Evolutionary conservation across 306 rosid genomes (phyloP).

Genomic region (Heteromeles arbutifolia): DNA sequence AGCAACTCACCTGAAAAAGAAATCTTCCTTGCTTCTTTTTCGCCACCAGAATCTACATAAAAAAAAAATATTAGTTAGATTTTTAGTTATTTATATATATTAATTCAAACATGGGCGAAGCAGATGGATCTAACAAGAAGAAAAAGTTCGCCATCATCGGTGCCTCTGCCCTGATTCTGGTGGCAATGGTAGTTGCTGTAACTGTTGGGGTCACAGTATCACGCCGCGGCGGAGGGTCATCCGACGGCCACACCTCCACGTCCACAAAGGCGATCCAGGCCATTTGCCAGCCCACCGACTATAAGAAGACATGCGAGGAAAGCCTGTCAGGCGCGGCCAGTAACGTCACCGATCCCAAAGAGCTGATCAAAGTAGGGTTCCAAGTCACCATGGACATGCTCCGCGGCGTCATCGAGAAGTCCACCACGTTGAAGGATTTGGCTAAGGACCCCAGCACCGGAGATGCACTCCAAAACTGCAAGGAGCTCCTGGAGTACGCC

Average conservation of each 20-base stretch:
- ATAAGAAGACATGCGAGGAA: constrained; percentile 41
- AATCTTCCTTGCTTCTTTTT: not conserved
- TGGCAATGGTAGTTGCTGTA: constrained; percentile 52
- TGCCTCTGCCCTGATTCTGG: constrained; percentile 33
- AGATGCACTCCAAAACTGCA: constrained; percentile 51
- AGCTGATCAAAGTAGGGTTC: constrained; percentile 41
- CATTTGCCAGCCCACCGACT: constrained; percentile 54
- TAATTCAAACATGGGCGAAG: constrained; percentile 1
- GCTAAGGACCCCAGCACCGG: constrained; percentile 40
- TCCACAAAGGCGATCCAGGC: constrained; percentile 23
- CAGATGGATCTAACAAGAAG: constrained; percentile 15
- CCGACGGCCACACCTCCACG: not conserved
- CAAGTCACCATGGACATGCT: constrained; percentile 22
- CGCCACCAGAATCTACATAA: not conserved
- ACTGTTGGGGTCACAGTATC: constrained; percentile 30
- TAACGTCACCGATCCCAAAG: constrained; percentile 29
- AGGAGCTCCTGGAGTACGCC: constrained; percentile 48
- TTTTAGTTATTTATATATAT: not conserved
- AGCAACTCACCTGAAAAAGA: not conserved
- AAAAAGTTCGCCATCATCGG: constrained; percentile 38
- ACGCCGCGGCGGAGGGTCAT: not conserved
- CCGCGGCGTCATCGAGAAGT: constrained; percentile 18
- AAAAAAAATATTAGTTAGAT: not conserved
- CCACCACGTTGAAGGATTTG: constrained; percentile 23
- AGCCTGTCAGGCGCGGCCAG: constrained; percentile 10